Conservation (phyloP, 2,329 filamentous ascomycete genomes). For the Plenodomus biglobosus region DNA sequence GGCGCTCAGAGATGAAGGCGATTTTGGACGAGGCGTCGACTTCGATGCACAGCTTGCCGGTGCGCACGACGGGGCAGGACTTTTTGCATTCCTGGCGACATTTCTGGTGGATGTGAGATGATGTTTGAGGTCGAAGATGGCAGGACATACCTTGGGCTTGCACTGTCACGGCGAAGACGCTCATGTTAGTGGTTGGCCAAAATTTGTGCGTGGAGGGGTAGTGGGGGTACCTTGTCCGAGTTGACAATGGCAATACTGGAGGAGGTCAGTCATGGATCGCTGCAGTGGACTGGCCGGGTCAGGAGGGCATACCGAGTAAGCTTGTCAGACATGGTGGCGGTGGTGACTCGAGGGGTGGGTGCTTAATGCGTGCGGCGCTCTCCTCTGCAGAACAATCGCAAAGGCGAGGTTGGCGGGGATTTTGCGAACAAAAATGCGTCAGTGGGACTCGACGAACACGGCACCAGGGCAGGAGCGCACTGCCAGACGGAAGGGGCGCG, state of each 20-base stretch:
- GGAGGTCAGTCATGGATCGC: constrained; percentile 17
- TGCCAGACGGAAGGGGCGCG: constrained; percentile 2
- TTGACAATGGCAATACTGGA: constrained; percentile 94
- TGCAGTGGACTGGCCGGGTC: neutral
- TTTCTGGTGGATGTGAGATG: constrained; percentile 64
- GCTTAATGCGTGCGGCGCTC: constrained; percentile 10
- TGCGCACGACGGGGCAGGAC: constrained; percentile 94
- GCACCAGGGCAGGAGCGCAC: constrained; percentile 1
- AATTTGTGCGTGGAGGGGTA: constrained; percentile 46
- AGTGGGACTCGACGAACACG: constrained; percentile 11
- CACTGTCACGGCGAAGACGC: constrained; percentile 62
- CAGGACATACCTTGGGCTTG: constrained; percentile 73
- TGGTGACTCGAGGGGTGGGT: constrained; percentile 16
- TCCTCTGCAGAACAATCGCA: constrained; percentile 7
- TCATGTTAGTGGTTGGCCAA: constrained; percentile 34
- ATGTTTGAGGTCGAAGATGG: constrained; percentile 21
- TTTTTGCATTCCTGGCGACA: constrained; percentile 99
- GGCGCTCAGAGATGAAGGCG: constrained; percentile 93
- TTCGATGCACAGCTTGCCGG: constrained; percentile 97
- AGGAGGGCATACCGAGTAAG: constrained; percentile 74
- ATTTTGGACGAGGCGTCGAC: constrained; percentile 86
- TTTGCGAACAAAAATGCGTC: constrained; percentile 19
- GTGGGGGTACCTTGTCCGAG: constrained; percentile 81
- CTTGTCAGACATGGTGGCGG: constrained; percentile 76
- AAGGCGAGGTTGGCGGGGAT: constrained; percentile 20